Conservation (phyloP, 352 stramenopile species). For the Phytophthora meadii region DNA sequence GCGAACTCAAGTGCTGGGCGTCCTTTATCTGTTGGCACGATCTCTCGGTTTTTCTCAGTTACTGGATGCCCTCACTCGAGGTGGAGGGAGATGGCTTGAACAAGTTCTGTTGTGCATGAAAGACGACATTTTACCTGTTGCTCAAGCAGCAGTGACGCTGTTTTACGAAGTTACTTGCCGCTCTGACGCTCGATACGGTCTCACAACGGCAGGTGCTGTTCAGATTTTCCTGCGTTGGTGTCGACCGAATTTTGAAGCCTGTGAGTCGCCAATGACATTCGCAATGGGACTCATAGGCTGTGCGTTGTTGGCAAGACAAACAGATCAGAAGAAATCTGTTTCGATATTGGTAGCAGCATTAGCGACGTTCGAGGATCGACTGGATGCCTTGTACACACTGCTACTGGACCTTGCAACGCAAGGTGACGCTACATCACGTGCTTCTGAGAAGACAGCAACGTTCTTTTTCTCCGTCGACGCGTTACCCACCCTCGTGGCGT, state of each 20-base stretch:
- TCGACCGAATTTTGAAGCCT: constrained; percentile 31
- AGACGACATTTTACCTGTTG: constrained; percentile 37
- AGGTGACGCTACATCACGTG: constrained; percentile 11
- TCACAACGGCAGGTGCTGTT: constrained; percentile 70
- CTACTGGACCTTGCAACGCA: constrained; percentile 55
- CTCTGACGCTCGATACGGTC: constrained; percentile 57
- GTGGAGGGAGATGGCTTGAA: constrained; percentile 60
- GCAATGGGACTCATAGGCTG: constrained; percentile 62
- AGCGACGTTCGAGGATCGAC: constrained; percentile 33
- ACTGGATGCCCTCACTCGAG: constrained; percentile 61
- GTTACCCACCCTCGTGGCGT: constrained; percentile 53
- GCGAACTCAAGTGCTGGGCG: constrained; percentile 25
- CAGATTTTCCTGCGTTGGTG: constrained; percentile 59
- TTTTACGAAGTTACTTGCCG: constrained; percentile 68
- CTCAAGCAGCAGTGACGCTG: constrained; percentile 49
- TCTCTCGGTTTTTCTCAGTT: constrained; percentile 64
- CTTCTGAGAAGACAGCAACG: constrained; percentile 36
- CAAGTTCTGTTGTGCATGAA: constrained; percentile 54
- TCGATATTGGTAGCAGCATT: constrained; percentile 40
- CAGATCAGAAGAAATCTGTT: constrained; percentile 21
- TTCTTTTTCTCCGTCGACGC: constrained; percentile 55
- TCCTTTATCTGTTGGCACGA: constrained; percentile 39
- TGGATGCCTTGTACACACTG: constrained; percentile 56
- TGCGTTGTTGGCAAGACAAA: constrained; percentile 57
- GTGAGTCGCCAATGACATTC: constrained; percentile 40